These are phyloP conservation scores for Coemansia sp. DNA, from an alignment of 192 early-diverging fungal genomes.

Conservation along the genomic window DNA sequence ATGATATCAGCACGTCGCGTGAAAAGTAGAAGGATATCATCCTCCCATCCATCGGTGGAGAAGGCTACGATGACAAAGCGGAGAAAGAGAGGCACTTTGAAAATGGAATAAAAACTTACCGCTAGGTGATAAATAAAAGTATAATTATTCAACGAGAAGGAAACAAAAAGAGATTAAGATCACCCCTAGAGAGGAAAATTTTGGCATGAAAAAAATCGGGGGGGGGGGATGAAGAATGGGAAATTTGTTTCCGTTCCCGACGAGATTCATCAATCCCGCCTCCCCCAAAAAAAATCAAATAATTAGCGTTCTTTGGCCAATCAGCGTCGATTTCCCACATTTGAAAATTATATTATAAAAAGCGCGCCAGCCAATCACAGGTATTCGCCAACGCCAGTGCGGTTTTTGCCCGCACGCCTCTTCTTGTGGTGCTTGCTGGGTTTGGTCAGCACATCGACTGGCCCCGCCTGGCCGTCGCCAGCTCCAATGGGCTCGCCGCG, in stretches of 20 bases:
- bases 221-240: neutral
- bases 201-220: neutral
- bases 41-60: neutral
- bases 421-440: slow-evolving; percentile 42
- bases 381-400: slow-evolving; percentile 61
- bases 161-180: slow-evolving; percentile 42
- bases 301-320: neutral
- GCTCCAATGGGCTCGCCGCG: slow-evolving; percentile 54
- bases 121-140: slow-evolving; percentile 14
- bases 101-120: slow-evolving; percentile 14
- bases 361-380: slow-evolving; percentile 13
- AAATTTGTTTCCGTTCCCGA: neutral
- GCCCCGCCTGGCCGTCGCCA: slow-evolving; percentile 57
- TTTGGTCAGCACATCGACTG: slow-evolving; percentile 64
- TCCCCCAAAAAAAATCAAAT: slow-evolving; percentile 22
- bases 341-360: neutral
- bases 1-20: neutral
- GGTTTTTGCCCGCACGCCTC: slow-evolving; percentile 64
- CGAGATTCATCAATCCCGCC: slow-evolving; percentile 1
- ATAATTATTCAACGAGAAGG: slow-evolving; percentile 35
- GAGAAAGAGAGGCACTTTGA: neutral
- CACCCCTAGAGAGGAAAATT: slow-evolving; percentile 16
- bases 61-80: neutral
- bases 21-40: too few species aligned
- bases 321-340: slow-evolving; percentile 10